A percentile compares a stretch with the other conserved stretches of the same genome.
Conservation (phyloP, 257 asterid species). For the Solanum sitiens region DNA sequence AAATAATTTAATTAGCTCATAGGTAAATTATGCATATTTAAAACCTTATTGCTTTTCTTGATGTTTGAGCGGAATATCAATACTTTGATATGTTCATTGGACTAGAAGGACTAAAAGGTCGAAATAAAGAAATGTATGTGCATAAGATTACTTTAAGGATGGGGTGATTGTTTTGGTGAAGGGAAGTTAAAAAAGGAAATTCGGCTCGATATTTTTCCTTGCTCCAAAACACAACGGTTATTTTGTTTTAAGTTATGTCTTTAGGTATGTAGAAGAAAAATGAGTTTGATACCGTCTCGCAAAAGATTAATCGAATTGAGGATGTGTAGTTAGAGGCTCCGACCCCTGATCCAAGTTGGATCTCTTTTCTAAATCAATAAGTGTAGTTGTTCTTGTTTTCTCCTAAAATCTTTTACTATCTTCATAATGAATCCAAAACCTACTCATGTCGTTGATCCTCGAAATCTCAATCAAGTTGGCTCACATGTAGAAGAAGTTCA, state of each 20-base stretch:
- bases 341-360: constrained; percentile 40
- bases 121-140: constrained; percentile 79
- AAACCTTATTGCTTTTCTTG: constrained; percentile 1
- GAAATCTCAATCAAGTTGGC: constrained; percentile 24
- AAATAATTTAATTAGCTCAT: neutral
- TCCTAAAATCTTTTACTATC: neutral
- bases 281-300: constrained; percentile 25
- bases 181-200: constrained; percentile 57
- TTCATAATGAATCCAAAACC: constrained; percentile 44
- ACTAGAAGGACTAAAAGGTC: constrained; percentile 79
- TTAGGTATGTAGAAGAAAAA: constrained; percentile 54
- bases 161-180: constrained; percentile 86
- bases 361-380: neutral
- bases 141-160: constrained; percentile 57
- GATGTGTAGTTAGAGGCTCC: constrained; percentile 19
- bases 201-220: constrained; percentile 71
- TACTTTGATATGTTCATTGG: constrained; percentile 61
- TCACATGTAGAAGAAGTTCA: constrained; percentile 34
- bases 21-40: neutral
- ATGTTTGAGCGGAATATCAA: constrained; percentile 52
- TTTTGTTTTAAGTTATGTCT: constrained; percentile 68
- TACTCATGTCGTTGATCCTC: constrained; percentile 29
- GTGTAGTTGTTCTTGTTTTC: neutral
- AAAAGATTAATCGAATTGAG: constrained; percentile 19
- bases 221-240: constrained; percentile 92